Conservation (phyloP, 2,329 filamentous ascomycete species). For the Colletotrichum tofieldiae region DNA sequence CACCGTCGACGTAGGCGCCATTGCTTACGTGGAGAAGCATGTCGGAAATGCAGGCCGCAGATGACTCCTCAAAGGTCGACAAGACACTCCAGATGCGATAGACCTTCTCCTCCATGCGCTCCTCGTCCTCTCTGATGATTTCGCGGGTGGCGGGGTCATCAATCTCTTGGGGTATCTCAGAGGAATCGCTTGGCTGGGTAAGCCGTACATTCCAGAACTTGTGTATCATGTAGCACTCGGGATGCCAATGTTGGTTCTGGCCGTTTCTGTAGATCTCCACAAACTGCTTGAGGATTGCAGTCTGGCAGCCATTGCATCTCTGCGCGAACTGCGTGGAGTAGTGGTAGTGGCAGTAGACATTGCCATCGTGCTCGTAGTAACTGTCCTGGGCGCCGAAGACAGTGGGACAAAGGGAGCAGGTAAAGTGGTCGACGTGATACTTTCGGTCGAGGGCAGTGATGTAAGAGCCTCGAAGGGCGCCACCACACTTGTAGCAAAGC, state of each 20-base stretch:
- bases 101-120: constrained; percentile 97
- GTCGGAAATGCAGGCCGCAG: constrained; percentile 97
- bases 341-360: constrained; percentile 98
- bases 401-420: constrained; percentile 95
- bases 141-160: constrained; percentile 77
- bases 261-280: constrained; percentile 99
- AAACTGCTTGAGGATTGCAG: constrained; percentile 97
- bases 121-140: constrained; percentile 86
- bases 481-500: constrained; percentile 92
- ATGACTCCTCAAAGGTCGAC: constrained; percentile 97
- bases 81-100: constrained; percentile 98
- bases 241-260: constrained; percentile 99
- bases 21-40: constrained; percentile 99
- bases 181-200: constrained; percentile 70
- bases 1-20: constrained; percentile 94
- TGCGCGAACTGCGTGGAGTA: constrained; percentile 98
- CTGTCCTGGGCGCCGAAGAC: constrained; percentile 99
- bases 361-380: constrained; percentile 97
- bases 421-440: constrained; percentile 99
- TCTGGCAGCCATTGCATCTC: constrained; percentile 95
- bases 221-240: constrained; percentile 99
- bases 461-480: constrained; percentile 94
- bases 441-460: constrained; percentile 98
- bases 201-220: constrained; percentile 99
- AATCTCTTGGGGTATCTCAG: constrained; percentile 60